Conservation (phyloP, 148 eudicot genomes). For the Fagopyrum tataricum region DNA sequence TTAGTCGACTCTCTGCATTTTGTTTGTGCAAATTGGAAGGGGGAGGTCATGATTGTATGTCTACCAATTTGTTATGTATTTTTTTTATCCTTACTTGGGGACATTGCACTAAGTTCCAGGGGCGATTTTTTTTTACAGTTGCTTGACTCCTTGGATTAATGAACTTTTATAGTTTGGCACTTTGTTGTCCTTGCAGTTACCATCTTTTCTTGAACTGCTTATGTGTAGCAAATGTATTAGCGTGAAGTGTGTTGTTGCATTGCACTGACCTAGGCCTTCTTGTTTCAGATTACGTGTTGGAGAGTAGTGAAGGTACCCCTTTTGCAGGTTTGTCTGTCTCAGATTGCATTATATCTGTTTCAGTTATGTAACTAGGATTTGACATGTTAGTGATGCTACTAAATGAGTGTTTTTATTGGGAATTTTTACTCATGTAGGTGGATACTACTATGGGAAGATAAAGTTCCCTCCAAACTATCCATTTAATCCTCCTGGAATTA, state of each 20-base stretch:
- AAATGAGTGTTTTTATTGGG: not conserved
- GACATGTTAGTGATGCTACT: not conserved
- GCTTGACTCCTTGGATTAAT: not conserved
- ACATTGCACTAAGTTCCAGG: not conserved
- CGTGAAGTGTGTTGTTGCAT: not conserved
- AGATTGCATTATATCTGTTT: not conserved
- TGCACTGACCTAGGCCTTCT: not conserved
- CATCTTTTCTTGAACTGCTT: not conserved
- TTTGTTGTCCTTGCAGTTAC: not conserved
- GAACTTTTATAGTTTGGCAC: not conserved
- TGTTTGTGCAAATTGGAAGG: not conserved
- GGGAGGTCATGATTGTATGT: not conserved
- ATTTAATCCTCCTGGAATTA: constrained; percentile 92
- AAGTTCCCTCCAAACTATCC: constrained; percentile 96
- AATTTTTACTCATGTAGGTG: constrained; percentile 41
- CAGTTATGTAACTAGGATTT: not conserved
- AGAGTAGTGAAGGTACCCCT: constrained; percentile 95
- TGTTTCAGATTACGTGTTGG: constrained; percentile 74
- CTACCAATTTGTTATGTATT: not conserved
- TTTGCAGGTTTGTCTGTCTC: constrained; percentile 70
- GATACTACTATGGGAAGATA: constrained; percentile 89
- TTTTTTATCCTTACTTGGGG: not conserved
- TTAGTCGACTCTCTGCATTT: not conserved
- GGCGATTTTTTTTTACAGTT: not conserved
- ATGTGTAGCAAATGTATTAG: not conserved